phyloP scores from a whole-genome alignment of 2,329 filamentous ascomycete genomes.

The Fusarium foetens region DNA sequence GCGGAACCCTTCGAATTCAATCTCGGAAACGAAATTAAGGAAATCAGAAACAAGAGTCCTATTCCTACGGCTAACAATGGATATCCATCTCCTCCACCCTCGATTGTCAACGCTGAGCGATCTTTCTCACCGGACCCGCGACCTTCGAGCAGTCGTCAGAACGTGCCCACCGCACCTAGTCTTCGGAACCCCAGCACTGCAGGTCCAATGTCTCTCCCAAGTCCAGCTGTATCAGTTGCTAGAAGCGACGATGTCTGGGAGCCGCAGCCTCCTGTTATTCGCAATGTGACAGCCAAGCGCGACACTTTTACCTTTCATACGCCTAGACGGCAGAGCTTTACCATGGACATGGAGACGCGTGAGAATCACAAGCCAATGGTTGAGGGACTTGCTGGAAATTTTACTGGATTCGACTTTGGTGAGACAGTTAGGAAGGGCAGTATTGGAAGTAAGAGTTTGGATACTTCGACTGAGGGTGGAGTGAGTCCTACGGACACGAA shows the following conservation, averaged over 20 bases:
- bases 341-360: constrained; percentile 56
- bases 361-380: constrained; percentile 36
- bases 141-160: constrained; percentile 37
- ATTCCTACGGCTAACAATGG: constrained; percentile 32
- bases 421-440: constrained; percentile 43
- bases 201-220: constrained; percentile 53
- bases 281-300: constrained; percentile 60
- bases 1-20: constrained; percentile 55
- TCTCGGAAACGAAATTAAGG: constrained; percentile 28
- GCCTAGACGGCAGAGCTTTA: constrained; percentile 59
- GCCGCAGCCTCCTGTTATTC: constrained; percentile 56
- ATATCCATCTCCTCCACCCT: constrained; percentile 54
- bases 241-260: constrained; percentile 54
- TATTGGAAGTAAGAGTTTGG: constrained; percentile 26
- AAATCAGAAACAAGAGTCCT: constrained; percentile 16
- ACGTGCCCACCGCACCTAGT: constrained; percentile 34
- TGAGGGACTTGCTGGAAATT: constrained; percentile 53
- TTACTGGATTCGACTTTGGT: constrained; percentile 53
- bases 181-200: constrained; percentile 44
- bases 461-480: constrained; percentile 26
- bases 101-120: constrained; percentile 47
- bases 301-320: constrained; percentile 61
- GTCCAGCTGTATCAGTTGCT: constrained; percentile 54
- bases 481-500: constrained; percentile 35
- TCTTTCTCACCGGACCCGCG: constrained; percentile 38